A percentile compares a stretch with the other conserved stretches of the same genome.
Conservation (phyloP, 139 green algal species). For the Monoraphidium neglectum region DNA sequence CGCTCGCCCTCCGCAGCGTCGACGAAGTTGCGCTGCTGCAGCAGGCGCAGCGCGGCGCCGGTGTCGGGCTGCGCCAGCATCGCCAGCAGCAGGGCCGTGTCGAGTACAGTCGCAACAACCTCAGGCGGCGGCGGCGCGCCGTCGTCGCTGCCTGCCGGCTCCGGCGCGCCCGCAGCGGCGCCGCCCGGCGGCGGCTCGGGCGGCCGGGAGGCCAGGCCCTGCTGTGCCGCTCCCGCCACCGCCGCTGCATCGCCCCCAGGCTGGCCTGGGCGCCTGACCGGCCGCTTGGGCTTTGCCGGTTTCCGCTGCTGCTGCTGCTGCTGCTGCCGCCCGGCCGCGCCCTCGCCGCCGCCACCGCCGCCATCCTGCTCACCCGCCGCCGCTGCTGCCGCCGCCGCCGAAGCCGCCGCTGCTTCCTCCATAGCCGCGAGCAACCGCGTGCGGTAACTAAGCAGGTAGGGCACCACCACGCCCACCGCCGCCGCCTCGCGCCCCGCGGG, state of each 20-base stretch:
- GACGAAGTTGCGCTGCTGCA: slow-evolving; percentile 69
- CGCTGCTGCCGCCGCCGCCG: not conserved
- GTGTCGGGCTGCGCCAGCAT: slow-evolving; percentile 75
- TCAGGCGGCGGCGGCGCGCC: not conserved
- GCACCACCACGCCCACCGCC: slow-evolving; percentile 61
- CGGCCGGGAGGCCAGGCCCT: too few species aligned
- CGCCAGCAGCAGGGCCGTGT: slow-evolving; percentile 80
- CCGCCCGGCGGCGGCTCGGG: too few species aligned
- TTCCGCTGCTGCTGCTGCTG: not conserved
- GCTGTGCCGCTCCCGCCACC: too few species aligned
- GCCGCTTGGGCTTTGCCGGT: too few species aligned
- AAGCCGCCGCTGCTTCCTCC: slow-evolving; percentile 9
- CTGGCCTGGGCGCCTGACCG: too few species aligned
- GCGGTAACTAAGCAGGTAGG: slow-evolving; percentile 77
- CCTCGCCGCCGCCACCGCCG: not conserved
- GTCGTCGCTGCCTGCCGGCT: too few species aligned
- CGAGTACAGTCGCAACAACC: slow-evolving; percentile 47
- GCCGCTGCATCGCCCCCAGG: too few species aligned
- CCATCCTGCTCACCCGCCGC: not conserved
- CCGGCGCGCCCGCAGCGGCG: too few species aligned
- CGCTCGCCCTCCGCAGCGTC: slow-evolving; percentile 63
- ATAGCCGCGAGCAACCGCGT: slow-evolving; percentile 55
- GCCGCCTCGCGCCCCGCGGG: slow-evolving; percentile 12
- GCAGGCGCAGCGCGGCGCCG: slow-evolving; percentile 73
- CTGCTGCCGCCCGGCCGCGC: not conserved